Conservation (phyloP, 164 flowering plant species). For the Macadamia tetraphylla region DNA sequence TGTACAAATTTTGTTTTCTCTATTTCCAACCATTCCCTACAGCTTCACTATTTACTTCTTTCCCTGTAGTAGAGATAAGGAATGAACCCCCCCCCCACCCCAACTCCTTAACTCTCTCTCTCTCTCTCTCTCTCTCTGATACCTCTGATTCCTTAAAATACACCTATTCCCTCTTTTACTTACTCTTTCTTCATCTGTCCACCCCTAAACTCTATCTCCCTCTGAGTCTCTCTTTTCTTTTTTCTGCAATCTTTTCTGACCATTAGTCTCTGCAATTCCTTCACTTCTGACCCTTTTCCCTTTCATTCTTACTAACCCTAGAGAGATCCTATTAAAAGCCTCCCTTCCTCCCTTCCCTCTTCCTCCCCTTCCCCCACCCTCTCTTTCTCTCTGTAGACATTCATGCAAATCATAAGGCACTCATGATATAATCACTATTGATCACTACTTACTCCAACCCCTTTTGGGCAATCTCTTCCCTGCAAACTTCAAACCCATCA, state of each 20-base stretch:
- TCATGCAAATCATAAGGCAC: conserved; percentile 78
- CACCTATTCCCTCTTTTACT: conserved; percentile 34
- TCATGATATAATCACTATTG: conserved; percentile 58
- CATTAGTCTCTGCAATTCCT: conserved; percentile 13
- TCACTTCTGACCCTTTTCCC: conserved; percentile 2
- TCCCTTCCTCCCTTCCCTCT: conserved; percentile 5
- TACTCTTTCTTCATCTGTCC: conserved; percentile 35
- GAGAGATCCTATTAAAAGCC: conserved; percentile 21
- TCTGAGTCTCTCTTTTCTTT: conserved; percentile 8
- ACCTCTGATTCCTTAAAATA: conserved; percentile 43
- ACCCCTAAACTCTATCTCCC: conserved; percentile 20
- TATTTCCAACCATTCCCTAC: conserved; percentile 42
- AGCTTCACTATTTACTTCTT: conserved; percentile 14
- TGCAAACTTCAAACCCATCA: conserved; percentile 2
- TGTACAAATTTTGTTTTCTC: conserved; percentile 33
- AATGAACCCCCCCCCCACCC: neutral
- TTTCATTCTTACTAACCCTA: conserved; percentile 21
- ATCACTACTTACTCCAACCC: conserved; percentile 17
- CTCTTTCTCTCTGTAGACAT: conserved; percentile 11
- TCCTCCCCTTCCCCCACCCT: conserved; percentile 11
- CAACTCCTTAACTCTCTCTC: conserved; percentile 7
- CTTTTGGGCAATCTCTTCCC: conserved; percentile 5
- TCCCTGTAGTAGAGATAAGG: conserved; percentile 14
- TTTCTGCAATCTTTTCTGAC: conserved; percentile 20
- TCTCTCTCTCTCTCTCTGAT: conserved; percentile 26